Evolutionary conservation across 371 early-diverging fungal genomes (phyloP).

Genomic region (Apophysomyces variabilis): DNA sequence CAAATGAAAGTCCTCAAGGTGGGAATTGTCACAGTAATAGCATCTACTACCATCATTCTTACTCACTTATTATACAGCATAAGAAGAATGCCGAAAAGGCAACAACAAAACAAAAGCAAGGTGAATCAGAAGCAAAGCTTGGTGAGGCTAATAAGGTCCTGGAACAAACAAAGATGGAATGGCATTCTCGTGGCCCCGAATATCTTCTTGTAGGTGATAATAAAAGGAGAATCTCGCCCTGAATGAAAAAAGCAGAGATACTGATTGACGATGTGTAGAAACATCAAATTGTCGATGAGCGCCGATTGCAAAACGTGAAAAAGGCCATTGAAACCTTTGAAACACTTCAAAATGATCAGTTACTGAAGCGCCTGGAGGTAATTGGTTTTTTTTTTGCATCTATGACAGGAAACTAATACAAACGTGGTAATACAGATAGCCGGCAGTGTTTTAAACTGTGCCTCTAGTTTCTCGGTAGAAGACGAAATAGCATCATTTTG

Average conservation of each 20-base stretch:
- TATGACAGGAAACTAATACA: background rate
- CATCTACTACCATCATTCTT: background rate
- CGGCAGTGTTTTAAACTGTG: conserved; percentile 19
- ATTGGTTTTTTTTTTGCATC: background rate
- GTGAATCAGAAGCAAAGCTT: conserved; percentile 34
- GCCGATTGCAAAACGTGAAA: conserved; percentile 46
- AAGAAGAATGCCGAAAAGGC: conserved; percentile 43
- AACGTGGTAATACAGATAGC: conserved; percentile 16
- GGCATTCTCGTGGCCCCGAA: conserved; percentile 48
- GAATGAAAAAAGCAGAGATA: background rate
- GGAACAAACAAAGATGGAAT: conserved; percentile 35
- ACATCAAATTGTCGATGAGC: conserved; percentile 54
- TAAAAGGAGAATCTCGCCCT: no score
- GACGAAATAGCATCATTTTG: conserved; percentile 35
- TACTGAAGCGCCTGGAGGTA: conserved; percentile 48
- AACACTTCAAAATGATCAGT: conserved; percentile 50
- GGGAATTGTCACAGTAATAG: background rate
- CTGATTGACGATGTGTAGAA: conserved; percentile 25
- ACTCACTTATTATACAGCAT: conserved; percentile 23
- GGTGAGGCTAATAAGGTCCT: conserved; percentile 29
- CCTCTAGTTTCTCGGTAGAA: conserved; percentile 25
- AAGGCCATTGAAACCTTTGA: conserved; percentile 46
- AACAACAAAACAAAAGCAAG: conserved; percentile 33
- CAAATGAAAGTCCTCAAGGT: conserved; percentile 42
- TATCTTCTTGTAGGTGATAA: conserved; percentile 24